These are phyloP conservation scores for Kregervanrija fluxuum DNA, from an alignment of 805 yeast species.

Conservation along the genomic window DNA sequence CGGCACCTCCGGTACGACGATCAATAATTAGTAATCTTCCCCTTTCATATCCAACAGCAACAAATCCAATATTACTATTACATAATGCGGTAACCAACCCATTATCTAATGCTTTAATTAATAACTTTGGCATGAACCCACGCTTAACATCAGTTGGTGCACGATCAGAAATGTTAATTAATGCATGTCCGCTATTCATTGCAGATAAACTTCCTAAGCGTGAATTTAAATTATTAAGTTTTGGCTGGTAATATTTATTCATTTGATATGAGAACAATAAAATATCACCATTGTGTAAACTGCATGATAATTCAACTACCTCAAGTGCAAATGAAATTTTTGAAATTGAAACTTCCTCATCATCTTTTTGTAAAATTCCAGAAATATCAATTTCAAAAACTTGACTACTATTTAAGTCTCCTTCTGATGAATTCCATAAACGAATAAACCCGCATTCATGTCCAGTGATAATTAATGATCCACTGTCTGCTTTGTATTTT, in stretches of 20 bases:
- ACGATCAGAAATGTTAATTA: constrained; percentile 45
- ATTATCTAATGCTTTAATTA: constrained; percentile 32
- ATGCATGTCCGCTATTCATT: constrained; percentile 10
- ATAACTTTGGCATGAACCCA: constrained; percentile 55
- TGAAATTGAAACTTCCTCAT: constrained; percentile 39
- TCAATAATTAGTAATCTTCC: constrained; percentile 77
- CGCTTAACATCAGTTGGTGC: constrained; percentile 42
- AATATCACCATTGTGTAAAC: constrained; percentile 64
- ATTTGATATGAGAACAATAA: constrained; percentile 64
- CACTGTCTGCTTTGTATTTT: constrained; percentile 39
- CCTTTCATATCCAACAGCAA: constrained; percentile 66
- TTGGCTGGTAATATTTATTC: constrained; percentile 38
- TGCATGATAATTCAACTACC: constrained; percentile 67
- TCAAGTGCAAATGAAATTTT: constrained; percentile 71
- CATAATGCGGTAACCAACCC: constrained; percentile 54
- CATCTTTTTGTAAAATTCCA: constrained; percentile 36
- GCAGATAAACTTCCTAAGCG: constrained; percentile 3
- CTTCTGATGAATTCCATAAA: constrained; percentile 75
- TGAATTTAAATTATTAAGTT: constrained; percentile 6
- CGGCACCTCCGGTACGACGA: constrained; percentile 56
- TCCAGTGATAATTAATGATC: constrained; percentile 71
- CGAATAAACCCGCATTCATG: constrained; percentile 81
- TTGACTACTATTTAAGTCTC: constrained; percentile 54
- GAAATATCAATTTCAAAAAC: constrained; percentile 55
- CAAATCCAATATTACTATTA: constrained; percentile 76